A percentile compares a stretch with the other conserved stretches of the same genome.
Evolutionary conservation across 805 yeast genomes (phyloP).

Genomic region (Candida adriatica): DNA sequence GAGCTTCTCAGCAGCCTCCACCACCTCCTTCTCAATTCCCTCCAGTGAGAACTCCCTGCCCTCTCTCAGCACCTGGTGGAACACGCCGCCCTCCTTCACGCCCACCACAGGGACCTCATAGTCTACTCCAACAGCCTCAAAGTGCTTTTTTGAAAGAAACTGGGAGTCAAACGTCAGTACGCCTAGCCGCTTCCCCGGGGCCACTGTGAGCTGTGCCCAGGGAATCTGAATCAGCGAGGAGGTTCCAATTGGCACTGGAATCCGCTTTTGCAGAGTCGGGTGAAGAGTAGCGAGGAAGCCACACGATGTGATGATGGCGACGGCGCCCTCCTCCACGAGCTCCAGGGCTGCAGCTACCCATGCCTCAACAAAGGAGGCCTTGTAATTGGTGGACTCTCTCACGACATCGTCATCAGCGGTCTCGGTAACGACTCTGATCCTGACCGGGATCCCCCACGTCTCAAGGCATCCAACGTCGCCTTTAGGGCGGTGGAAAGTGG

Average conservation of each 20-base stretch:
- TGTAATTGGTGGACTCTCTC: slow-evolving; percentile 12
- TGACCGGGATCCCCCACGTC: slow-evolving; percentile 15
- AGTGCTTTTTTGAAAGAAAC: slow-evolving; percentile 22
- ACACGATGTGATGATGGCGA: slow-evolving; percentile 30
- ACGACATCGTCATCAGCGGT: slow-evolving; percentile 10
- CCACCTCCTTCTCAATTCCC: slow-evolving; percentile 23
- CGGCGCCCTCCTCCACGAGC: slow-evolving; percentile 26
- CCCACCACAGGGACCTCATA: slow-evolving; percentile 21
- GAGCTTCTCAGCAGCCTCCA: slow-evolving; percentile 19
- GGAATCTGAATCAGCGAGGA: slow-evolving; percentile 28
- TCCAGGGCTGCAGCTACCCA: slow-evolving; percentile 24
- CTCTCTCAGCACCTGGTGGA: slow-evolving; percentile 23
- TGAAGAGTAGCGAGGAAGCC: slow-evolving; percentile 30
- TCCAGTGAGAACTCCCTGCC: slow-evolving; percentile 22
- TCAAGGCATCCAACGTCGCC: slow-evolving; percentile 13
- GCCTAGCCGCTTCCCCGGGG: slow-evolving; percentile 22
- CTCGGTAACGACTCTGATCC: slow-evolving; percentile 10
- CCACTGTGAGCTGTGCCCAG: slow-evolving; percentile 19
- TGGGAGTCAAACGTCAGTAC: slow-evolving; percentile 27
- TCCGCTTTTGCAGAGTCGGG: slow-evolving; percentile 18
- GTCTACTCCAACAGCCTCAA: slow-evolving; percentile 27
- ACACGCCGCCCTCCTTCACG: slow-evolving; percentile 18
- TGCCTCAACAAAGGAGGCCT: slow-evolving; percentile 21
- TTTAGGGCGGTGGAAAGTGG: slow-evolving; percentile 14
- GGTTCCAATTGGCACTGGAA: slow-evolving; percentile 29